phyloP scores from a whole-genome alignment of 2,329 filamentous ascomycete genomes.

The Colletotrichum lini region DNA sequence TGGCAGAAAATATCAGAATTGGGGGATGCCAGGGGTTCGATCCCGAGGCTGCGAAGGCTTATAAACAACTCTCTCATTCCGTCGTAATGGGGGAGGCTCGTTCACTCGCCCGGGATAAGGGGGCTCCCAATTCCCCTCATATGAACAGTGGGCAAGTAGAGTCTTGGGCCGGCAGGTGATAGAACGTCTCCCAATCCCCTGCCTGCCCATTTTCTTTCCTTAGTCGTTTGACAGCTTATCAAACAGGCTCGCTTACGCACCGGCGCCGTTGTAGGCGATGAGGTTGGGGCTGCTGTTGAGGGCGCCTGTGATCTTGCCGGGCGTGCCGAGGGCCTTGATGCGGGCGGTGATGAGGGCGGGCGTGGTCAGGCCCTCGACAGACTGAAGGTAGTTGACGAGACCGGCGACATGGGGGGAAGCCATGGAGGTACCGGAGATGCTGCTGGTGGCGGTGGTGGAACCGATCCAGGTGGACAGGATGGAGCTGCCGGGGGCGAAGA shows the following conservation, averaged over 20 bases:
- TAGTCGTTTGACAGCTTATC: not conserved
- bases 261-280: slow-evolving; percentile 63
- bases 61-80: slow-evolving; percentile 4
- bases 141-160: slow-evolving; percentile 5
- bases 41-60: not conserved
- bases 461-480: slow-evolving; percentile 64
- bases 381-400: slow-evolving; percentile 70
- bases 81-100: not conserved
- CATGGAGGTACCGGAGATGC: slow-evolving; percentile 74
- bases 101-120: not conserved
- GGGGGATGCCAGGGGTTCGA: not conserved
- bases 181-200: slow-evolving; percentile 27
- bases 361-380: slow-evolving; percentile 55
- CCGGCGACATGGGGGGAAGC: slow-evolving; percentile 73
- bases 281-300: slow-evolving; percentile 58
- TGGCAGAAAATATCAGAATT: slow-evolving; percentile 9
- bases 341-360: slow-evolving; percentile 59
- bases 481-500: slow-evolving; percentile 65
- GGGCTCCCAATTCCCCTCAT: slow-evolving; percentile 10
- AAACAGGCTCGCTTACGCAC: slow-evolving; percentile 20
- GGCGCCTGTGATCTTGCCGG: slow-evolving; percentile 53
- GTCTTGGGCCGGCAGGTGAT: not conserved
- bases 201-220: not conserved
- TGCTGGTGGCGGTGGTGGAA: slow-evolving; percentile 56
- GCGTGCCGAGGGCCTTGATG: slow-evolving; percentile 59